phyloP scores from a whole-genome alignment of 306 rosid species.

The Cucurbita maxima region DNA sequence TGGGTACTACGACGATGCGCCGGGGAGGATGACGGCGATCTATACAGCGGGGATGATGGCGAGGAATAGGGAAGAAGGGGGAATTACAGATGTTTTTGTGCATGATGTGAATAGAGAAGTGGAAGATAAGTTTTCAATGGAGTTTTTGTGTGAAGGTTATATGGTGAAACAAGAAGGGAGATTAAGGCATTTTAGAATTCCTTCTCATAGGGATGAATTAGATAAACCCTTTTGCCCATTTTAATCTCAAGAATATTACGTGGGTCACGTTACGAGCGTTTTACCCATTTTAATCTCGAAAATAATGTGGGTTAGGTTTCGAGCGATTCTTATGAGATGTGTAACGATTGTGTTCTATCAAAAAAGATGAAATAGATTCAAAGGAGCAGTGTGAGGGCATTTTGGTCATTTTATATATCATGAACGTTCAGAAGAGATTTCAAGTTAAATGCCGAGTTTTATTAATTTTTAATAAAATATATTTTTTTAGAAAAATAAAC shows the following conservation, averaged over 20 bases:
- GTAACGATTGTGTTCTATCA: too few species aligned
- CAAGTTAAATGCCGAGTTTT: too few species aligned
- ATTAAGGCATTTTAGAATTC: slow-evolving; percentile 58
- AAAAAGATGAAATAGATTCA: too few species aligned
- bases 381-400: too few species aligned
- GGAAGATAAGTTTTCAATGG: slow-evolving; percentile 48
- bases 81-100: slow-evolving; percentile 54
- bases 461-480: too few species aligned
- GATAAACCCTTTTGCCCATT: slow-evolving; percentile 45
- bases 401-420: too few species aligned
- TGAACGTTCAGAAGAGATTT: too few species aligned
- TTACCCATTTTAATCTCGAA: slow-evolving; percentile 24
- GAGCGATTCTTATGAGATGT: too few species aligned
- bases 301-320: too few species aligned
- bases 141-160: slow-evolving; percentile 44
- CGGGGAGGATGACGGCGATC: slow-evolving; percentile 73
- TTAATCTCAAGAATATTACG: neutral
- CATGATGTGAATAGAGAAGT: slow-evolving; percentile 70
- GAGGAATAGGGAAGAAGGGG: slow-evolving; percentile 33
- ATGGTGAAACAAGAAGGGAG: slow-evolving; percentile 55
- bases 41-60: slow-evolving; percentile 82
- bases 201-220: slow-evolving; percentile 28
- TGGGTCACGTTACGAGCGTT: neutral
- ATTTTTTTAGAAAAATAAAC: too few species aligned
- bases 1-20: slow-evolving; percentile 51